Base-by-base conservation (phyloP, 2,329 filamentous ascomycete genomes). In the Escovopsis weberi region DNA sequence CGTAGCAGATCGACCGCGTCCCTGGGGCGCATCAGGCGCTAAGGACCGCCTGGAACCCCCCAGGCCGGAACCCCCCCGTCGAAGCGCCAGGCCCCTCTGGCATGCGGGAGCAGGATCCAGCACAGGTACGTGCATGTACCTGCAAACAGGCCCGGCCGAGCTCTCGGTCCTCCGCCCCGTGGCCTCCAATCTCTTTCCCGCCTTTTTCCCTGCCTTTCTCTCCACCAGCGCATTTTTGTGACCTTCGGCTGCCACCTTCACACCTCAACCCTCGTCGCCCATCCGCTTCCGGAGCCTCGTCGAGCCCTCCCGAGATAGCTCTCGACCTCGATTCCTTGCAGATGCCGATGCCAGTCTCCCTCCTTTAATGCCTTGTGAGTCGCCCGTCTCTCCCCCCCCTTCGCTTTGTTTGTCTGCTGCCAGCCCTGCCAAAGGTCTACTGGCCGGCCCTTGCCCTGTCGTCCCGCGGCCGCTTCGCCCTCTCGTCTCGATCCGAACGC, bases 351-450 rank as follows among this genome's bases (percentile, higher is more conserved):
- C 56, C 55, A 62, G 58, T 59, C 59, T 63, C 56, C 56, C 55
- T 63, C 58, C 53, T 58, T 68, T 65, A 58, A 69, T 71, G 66
- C 68, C 61, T 67, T 64, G 68, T 72, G 63, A 67, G 68, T 72
- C 47, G 45, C 50, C 39, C 45, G 41, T 47, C 51, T 54, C 49
- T 44, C 53, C 51, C 51, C 49, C 51, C 41, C 41, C 37, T 12
- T 30, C 6, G 28, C 10, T 30, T 30, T 30, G 40, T 38, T 47
- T 45, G 51, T 48, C 54, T 49, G 47, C 51, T 52, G 45, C 52
- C 50, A 48, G 54, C 52, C 49, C 52, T 54, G 53, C 55, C 51
- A 23, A 11, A 11, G n/a, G 23, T 19, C 35, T 35, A 19, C 35
- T 37, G 4, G 28, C 6, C 10, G 28, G 6, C 55, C 58, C 54